Evolutionary conservation across 1,284 basidiomycete genomes (phyloP).

Genomic region (Sanghuangporus sanghuang): DNA sequence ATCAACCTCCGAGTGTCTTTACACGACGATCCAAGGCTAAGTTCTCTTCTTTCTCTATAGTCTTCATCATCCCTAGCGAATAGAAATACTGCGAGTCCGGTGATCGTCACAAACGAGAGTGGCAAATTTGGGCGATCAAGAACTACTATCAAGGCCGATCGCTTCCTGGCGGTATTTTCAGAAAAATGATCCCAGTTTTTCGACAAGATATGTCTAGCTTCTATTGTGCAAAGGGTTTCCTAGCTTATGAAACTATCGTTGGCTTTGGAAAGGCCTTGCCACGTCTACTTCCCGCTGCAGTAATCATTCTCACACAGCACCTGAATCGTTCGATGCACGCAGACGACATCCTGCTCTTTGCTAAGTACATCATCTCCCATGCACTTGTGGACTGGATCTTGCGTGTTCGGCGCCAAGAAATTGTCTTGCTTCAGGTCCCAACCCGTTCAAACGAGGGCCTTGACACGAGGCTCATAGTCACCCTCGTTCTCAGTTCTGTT

Average conservation of each 20-base stretch:
- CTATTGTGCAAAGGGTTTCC: not conserved
- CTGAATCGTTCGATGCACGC: not conserved
- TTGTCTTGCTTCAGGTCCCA: not conserved
- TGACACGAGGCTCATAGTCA: not conserved
- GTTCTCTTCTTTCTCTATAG: no score
- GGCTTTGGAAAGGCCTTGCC: not conserved
- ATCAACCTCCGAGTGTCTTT: no score
- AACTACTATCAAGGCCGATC: no score
- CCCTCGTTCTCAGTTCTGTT: not conserved
- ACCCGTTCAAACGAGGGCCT: not conserved
- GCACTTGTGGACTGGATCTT: not conserved
- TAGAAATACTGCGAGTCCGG: no score
- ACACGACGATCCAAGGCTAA: no score
- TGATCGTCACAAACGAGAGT: no score
- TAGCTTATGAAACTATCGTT: not conserved
- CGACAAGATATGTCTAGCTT: not conserved
- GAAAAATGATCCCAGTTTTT: not conserved
- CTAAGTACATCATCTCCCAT: not conserved
- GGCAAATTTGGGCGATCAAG: no score
- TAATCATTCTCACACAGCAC: not conserved
- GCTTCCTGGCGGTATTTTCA: not conserved
- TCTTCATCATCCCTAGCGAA: no score
- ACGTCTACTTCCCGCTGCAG: not conserved
- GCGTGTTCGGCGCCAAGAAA: not conserved
- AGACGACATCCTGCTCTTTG: not conserved